Conservation (phyloP, 441 rosid species). For the Cnidoscolus chayamansa region DNA sequence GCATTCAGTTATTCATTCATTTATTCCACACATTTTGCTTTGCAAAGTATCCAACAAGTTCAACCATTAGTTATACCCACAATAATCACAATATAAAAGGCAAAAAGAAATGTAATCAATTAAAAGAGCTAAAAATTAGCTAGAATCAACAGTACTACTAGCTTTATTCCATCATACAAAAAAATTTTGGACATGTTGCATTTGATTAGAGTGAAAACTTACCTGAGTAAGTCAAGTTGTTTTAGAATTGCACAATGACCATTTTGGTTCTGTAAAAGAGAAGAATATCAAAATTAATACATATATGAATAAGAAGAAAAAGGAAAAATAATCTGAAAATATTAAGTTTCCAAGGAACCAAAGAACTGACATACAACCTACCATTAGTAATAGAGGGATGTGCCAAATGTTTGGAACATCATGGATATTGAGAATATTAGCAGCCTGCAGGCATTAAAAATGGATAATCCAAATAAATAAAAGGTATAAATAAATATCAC, state of each 20-base stretch:
- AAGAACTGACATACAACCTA: constrained; percentile 27
- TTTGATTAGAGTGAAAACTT: constrained; percentile 2
- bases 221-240: constrained; percentile 57
- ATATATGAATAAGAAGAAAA: background rate
- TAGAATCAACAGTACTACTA: background rate
- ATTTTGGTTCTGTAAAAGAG: constrained; percentile 63
- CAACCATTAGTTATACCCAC: background rate
- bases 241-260: constrained; percentile 68
- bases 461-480: constrained; percentile 4
- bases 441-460: constrained; percentile 45
- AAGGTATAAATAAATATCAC: background rate
- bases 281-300: constrained; percentile 18
- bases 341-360: constrained; percentile 11
- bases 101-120: constrained; percentile 7
- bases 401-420: constrained; percentile 93
- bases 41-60: background rate
- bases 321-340: background rate
- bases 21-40: constrained; percentile 2
- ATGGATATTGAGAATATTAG: constrained; percentile 73
- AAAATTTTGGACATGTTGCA: background rate
- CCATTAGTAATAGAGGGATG: constrained; percentile 66
- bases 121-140: constrained; percentile 4
- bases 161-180: background rate
- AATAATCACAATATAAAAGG: constrained; percentile 15
- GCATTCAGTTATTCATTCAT: constrained; percentile 9